phyloP scores from a whole-genome alignment of 2,329 filamentous ascomycete genomes.

The Boeremia exigua region DNA sequence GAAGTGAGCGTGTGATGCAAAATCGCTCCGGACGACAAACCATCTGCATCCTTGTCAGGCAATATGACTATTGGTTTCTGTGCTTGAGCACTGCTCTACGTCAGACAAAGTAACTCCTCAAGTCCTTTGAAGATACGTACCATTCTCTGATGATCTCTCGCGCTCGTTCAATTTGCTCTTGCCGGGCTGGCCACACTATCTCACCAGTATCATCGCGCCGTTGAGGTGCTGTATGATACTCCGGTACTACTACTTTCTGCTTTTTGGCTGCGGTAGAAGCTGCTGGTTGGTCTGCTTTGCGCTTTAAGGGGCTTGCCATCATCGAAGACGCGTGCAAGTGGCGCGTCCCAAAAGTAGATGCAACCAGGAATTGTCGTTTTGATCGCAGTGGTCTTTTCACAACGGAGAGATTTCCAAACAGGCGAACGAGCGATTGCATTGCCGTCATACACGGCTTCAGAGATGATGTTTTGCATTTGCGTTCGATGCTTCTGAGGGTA shows the following conservation, averaged over 20 bases:
- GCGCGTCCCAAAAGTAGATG: not conserved
- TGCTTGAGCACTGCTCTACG: slow-evolving; percentile 54
- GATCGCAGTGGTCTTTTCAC: not conserved
- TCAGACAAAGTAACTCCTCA: slow-evolving; percentile 6
- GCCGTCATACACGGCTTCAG: not conserved
- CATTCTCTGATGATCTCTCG: slow-evolving; percentile 64
- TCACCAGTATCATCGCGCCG: slow-evolving; percentile 48
- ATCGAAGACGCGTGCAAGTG: slow-evolving; percentile 17
- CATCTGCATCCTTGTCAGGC: slow-evolving; percentile 74
- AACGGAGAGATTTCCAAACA: not conserved
- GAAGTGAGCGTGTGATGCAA: slow-evolving; percentile 64
- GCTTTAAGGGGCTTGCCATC: slow-evolving; percentile 38
- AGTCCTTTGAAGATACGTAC: slow-evolving; percentile 43
- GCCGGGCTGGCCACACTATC: slow-evolving; percentile 67
- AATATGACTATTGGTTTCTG: slow-evolving; percentile 64
- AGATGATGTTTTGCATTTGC: not conserved
- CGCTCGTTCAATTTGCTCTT: slow-evolving; percentile 61
- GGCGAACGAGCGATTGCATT: slow-evolving; percentile 1
- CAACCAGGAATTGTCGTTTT: not conserved
- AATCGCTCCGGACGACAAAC: slow-evolving; percentile 68
- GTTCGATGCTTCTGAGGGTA: not conserved
- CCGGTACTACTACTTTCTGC: slow-evolving; percentile 33
- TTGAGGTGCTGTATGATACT: slow-evolving; percentile 40
- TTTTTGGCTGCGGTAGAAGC: slow-evolving; percentile 32
- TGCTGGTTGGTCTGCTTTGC: slow-evolving; percentile 32